Evolutionary conservation across 2,329 filamentous ascomycete species (phyloP), one percentile per base, ranked within the genome.

Genomic region (Calonectria henricotiae): DNA sequence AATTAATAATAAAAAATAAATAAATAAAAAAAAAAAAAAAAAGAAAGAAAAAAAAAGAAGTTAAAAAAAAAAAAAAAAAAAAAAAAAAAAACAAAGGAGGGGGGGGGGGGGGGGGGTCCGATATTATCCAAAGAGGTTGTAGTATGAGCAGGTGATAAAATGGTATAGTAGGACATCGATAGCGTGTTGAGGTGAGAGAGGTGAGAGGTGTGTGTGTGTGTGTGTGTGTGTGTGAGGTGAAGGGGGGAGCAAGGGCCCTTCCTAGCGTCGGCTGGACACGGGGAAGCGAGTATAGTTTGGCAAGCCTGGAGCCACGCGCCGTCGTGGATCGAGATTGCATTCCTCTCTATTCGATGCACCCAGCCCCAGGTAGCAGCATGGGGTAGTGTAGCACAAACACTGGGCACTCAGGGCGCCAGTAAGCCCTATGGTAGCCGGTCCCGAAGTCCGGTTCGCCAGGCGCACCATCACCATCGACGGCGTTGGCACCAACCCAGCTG

Each of bases 381-480:
- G 75, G 73, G 69, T 75, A 76, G 37, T 72, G 69, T 25, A 66
- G 71, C 35, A 61, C 47, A 60, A 74, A 20, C 47, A 47, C 27
- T 30, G 27, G 58, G 65, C 65, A 25, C 23, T 68, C 37, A 74
- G 67, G 55, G 23, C 15, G 62, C 32, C 44, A 32, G 62, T 64
- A 64, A 64, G 62, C 62, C 62, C 62, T 64, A 64, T 64, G 23
- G 47, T 54, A 30, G 35, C 62, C 62, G 62, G 62, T 43, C 46
- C 46, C 46, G 32, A 63, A 51, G 61, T 63, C 61, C 61, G 44
- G 35, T 49, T 27, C 61, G 25, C 70, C 72, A 39, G 70, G 65
- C 51, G 72, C 58, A 69, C 68, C 62, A 73, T 73, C n/a, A 79
- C 77, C 83, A 80, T 51, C n/a, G 46, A 51, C 46, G 62, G 62